These are phyloP conservation scores for Cyberlindnera maclurae DNA, from an alignment of 805 yeast species.

Conservation along the genomic window DNA sequence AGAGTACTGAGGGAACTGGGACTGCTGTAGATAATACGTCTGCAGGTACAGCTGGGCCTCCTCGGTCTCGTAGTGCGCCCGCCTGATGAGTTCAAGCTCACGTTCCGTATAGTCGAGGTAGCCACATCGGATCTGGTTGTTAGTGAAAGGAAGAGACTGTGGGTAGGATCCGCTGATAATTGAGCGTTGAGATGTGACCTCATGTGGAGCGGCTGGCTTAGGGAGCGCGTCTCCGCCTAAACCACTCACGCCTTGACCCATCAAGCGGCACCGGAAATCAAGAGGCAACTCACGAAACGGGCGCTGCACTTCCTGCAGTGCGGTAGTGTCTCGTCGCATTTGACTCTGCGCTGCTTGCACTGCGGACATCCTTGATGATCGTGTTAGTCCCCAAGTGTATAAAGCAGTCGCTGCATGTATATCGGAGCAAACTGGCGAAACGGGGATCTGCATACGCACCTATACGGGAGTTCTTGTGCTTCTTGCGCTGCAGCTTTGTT, in stretches of 20 bases:
- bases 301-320: conserved; percentile 41
- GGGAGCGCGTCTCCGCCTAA: too few relatives aligned
- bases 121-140: conserved; percentile 9
- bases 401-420: not conserved
- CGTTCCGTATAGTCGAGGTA: conserved; percentile 13
- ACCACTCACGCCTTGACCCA: too few relatives aligned
- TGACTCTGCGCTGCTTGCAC: conserved; percentile 52
- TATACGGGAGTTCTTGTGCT: conserved; percentile 48
- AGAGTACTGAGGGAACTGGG: not conserved
- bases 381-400: not conserved
- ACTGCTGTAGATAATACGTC: not conserved
- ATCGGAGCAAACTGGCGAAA: too few relatives aligned
- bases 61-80: conserved; percentile 9
- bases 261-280: too few relatives aligned
- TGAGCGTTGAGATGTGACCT: not conserved
- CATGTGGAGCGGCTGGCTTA: not conserved
- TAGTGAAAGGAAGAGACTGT: not conserved
- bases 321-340: conserved; percentile 57
- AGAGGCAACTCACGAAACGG: conserved; percentile 12
- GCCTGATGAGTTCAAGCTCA: conserved; percentile 9
- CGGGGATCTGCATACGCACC: conserved; percentile 9
- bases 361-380: conserved; percentile 51
- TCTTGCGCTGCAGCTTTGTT: conserved; percentile 31
- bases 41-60: not conserved
- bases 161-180: not conserved